phyloP scores from a whole-genome alignment of 345 rosid species.

The Adansonia digitata region DNA sequence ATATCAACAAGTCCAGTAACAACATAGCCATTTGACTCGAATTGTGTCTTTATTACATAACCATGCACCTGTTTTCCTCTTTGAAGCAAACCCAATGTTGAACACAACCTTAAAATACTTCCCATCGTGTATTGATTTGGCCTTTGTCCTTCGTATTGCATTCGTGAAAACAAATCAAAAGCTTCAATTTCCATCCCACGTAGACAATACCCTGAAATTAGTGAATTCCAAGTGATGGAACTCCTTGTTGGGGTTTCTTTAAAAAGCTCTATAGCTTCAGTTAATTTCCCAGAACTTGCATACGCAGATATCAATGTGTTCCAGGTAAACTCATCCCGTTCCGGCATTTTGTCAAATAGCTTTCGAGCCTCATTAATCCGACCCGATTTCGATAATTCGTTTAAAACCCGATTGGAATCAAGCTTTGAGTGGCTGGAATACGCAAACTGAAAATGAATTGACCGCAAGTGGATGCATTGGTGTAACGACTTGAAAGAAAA shows the following conservation, averaged over 20 bases:
- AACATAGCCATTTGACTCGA: conserved; percentile 52
- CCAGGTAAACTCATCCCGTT: conserved; percentile 71
- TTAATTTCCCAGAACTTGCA: conserved; percentile 53
- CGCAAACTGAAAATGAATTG: conserved; percentile 14
- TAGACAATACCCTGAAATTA: conserved; percentile 69
- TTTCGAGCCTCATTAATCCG: conserved; percentile 59
- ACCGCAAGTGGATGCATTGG: background rate
- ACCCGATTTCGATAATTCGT: conserved; percentile 46
- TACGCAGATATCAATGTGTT: conserved; percentile 80
- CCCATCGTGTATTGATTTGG: conserved; percentile 67
- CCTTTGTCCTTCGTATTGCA: conserved; percentile 56
- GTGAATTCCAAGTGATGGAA: conserved; percentile 74
- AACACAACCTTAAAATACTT: conserved; percentile 60
- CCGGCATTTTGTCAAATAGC: conserved; percentile 64
- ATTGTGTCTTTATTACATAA: conserved; percentile 42
- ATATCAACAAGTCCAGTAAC: conserved; percentile 73
- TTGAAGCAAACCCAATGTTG: conserved; percentile 35
- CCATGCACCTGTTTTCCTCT: conserved; percentile 80
- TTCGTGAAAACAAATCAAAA: conserved; percentile 51
- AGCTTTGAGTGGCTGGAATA: conserved; percentile 23
- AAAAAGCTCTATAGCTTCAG: conserved; percentile 54
- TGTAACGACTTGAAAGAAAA: conserved; percentile 5
- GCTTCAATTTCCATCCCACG: conserved; percentile 48
- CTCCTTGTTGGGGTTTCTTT: conserved; percentile 43
- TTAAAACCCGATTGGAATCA: conserved; percentile 38